Evolutionary conservation across 164 flowering plant genomes (phyloP), one percentile per base, ranked within the genome.

Genomic region (Nymphaea colorata): DNA sequence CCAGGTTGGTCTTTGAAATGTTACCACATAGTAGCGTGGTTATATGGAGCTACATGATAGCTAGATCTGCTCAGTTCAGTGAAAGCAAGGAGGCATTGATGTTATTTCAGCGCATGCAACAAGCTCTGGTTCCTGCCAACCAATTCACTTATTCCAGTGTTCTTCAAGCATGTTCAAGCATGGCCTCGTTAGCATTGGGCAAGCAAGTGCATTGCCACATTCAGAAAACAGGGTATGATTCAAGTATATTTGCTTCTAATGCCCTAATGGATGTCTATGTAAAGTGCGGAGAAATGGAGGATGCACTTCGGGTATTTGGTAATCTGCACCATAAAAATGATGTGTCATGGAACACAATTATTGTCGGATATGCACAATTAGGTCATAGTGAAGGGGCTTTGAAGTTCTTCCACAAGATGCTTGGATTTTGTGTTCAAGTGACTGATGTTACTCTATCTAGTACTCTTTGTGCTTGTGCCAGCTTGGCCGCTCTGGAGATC

Each of bases 31-130:
- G 77, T 43, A 84, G 89, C 78, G 84, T 89, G 66, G 76, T 94
- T 69, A 81, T 86, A 60, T 94, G 98, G 98, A 93, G 98, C 78
- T 87, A 86, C 79, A 85, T 93, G 96, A 87, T 93, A 63, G 71
- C 96, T 1, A 81, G 97, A 5, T 85, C 79, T 76, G 84, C 95
- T 60, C 96, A 91, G 75, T 80, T 77, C 66, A 78, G 76, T 62
- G 76, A 44, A 17, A 70, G 86, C 43, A 66, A 76, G 63, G 86
- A 87, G 73, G 95, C 96, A 51, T 11, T 86, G 60, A 69, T 74
- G 12, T 17, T 87, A 59, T 91, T 88, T 74, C 69, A 62, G 66
- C 77, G 60, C 41, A 93, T 91, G 97, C 79, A 85, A 73, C 80
- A 72, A 75, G 75, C 82, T 63, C 75, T 69, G 45, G 81, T 88